These are phyloP conservation scores for Naganishia randhawae DNA, from an alignment of 768 basidiomycete genomes.

Conservation along the genomic window DNA sequence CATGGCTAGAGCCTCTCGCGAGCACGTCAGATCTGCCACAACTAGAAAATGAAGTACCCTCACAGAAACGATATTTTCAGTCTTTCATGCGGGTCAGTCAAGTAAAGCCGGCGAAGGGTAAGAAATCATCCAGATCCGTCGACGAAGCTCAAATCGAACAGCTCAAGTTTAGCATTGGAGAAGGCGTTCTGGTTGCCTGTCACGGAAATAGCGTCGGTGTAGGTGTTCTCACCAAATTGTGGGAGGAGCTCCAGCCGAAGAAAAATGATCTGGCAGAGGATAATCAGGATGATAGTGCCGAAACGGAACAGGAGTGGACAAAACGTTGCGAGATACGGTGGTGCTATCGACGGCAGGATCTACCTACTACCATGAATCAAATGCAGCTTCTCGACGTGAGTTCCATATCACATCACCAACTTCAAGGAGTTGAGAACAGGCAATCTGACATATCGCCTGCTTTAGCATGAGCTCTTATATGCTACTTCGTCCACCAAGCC, in stretches of 20 bases:
- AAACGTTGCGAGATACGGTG: slow-evolving; percentile 42
- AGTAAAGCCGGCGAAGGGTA: background rate
- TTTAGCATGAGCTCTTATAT: slow-evolving; percentile 47
- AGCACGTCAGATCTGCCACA: background rate
- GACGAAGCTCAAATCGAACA: slow-evolving; percentile 10
- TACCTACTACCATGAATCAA: slow-evolving; percentile 47
- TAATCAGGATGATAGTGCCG: slow-evolving; percentile 28
- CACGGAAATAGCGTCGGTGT: slow-evolving; percentile 45
- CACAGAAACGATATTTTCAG: slow-evolving; percentile 2
- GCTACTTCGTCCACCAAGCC: slow-evolving; percentile 41
- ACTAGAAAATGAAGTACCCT: background rate
- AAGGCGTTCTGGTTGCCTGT: slow-evolving; percentile 43
- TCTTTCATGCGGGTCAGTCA: slow-evolving; percentile 19
- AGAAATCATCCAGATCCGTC: background rate
- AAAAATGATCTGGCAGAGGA: slow-evolving; percentile 31
- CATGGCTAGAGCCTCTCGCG: slow-evolving; percentile 21
- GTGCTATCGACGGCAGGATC: slow-evolving; percentile 45
- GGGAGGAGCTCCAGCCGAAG: slow-evolving; percentile 37
- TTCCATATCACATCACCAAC: background rate
- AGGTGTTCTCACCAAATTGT: slow-evolving; percentile 41
- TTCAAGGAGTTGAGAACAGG: background rate
- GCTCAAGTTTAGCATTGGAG: slow-evolving; percentile 41
- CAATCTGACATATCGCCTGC: background rate
- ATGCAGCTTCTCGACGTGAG: slow-evolving; percentile 46
- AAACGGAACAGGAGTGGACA: slow-evolving; percentile 25